These are phyloP conservation scores for Populus hybrid DNA, from an alignment of 441 rosid species.

Conservation along the genomic window DNA sequence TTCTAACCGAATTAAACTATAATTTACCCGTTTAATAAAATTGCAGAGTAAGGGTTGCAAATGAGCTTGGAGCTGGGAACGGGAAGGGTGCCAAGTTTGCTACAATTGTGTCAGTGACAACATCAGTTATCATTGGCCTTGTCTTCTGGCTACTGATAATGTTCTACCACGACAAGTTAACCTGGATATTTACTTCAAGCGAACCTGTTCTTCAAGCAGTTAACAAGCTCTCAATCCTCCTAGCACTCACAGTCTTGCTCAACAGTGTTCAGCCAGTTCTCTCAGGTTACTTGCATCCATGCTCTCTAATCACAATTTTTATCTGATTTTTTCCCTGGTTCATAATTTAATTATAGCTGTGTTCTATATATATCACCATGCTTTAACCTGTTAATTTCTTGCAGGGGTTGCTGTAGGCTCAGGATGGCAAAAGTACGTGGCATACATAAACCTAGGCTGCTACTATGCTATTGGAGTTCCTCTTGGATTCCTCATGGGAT, in stretches of 20 bases:
- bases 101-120: constrained; percentile 57
- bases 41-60: constrained; percentile 72
- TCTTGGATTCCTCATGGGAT: constrained; percentile 75
- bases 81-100: constrained; percentile 86
- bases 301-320: too few relatives aligned
- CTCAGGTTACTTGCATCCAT: constrained; percentile 43
- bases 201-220: constrained; percentile 57
- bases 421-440: constrained; percentile 90
- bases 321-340: too few relatives aligned
- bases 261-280: constrained; percentile 86
- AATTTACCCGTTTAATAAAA: too few relatives aligned
- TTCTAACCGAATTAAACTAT: too few relatives aligned
- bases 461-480: constrained; percentile 77
- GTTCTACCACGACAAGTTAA: constrained; percentile 42
- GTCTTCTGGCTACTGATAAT: constrained; percentile 60
- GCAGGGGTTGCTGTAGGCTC: constrained; percentile 93
- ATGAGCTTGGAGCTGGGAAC: constrained; percentile 87
- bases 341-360: too few relatives aligned
- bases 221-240: constrained; percentile 49
- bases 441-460: constrained; percentile 82
- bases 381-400: background rate
- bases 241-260: constrained; percentile 75
- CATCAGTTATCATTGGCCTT: constrained; percentile 58
- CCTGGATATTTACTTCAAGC: constrained; percentile 64
- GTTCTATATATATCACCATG: too few relatives aligned